These are phyloP conservation scores for Calonectria hawksworthii DNA, from an alignment of 2,329 filamentous ascomycete species.

Conservation along the genomic window DNA sequence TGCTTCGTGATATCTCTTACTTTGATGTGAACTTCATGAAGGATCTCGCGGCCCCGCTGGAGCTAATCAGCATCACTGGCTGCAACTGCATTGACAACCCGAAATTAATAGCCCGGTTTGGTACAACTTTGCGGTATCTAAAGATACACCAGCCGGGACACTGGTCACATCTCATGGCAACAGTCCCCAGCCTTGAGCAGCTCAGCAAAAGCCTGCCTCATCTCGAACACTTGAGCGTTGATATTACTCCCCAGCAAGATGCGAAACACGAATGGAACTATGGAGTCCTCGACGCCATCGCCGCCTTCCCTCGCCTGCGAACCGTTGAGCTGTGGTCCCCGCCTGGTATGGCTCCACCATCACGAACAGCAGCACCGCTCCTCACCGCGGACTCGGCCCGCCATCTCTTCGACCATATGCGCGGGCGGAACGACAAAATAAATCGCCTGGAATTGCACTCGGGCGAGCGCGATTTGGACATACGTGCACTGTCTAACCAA, in stretches of 20 bases:
- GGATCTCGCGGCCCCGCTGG: constrained; percentile 13
- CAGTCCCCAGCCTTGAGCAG: not conserved
- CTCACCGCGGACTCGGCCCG: constrained; percentile 14
- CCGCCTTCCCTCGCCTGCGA: constrained; percentile 19
- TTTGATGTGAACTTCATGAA: not conserved
- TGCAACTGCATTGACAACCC: constrained; percentile 1
- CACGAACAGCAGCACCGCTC: not conserved
- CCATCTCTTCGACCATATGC: constrained; percentile 19
- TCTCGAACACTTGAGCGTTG: constrained; percentile 23
- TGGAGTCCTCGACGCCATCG: constrained; percentile 4
- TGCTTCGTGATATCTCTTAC: not conserved
- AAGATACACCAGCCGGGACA: constrained; percentile 14
- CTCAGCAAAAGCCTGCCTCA: constrained; percentile 15
- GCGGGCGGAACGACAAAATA: constrained; percentile 13
- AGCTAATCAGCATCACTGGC: constrained; percentile 10
- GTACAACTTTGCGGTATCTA: constrained; percentile 7
- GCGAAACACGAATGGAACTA: constrained; percentile 11
- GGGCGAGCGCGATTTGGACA: not conserved
- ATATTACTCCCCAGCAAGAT: not conserved
- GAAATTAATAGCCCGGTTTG: not conserved
- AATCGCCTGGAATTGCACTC: constrained; percentile 16
- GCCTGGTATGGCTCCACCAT: not conserved
- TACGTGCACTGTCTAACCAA: not conserved
- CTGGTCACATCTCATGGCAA: not conserved
- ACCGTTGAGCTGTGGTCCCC: constrained; percentile 27